Conservation (phyloP, 2,329 filamentous ascomycete species). For the Ophiocordyceps sinensis region DNA sequence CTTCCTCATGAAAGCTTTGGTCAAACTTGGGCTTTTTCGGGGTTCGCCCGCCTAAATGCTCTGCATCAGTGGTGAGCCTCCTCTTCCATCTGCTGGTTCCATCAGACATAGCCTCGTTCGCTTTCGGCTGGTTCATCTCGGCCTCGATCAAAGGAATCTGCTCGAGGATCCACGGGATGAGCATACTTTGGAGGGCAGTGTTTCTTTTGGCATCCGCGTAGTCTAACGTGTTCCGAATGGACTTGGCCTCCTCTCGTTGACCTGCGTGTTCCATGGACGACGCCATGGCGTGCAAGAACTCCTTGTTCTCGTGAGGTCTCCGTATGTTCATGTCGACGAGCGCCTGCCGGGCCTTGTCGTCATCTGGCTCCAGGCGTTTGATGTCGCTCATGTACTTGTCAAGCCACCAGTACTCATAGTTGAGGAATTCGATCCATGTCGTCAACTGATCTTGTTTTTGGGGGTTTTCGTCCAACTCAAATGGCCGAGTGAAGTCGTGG, state of each 20-base stretch:
- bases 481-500: constrained; percentile 14
- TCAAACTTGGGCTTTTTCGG: no score
- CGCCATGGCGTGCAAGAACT: constrained; percentile 5
- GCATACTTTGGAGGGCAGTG: constrained; percentile 6
- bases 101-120: background rate
- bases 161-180: constrained; percentile 12
- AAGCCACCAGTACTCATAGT: constrained; percentile 13
- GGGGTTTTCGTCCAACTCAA: constrained; percentile 15
- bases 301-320: constrained; percentile 6
- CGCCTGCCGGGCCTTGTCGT: constrained; percentile 16
- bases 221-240: constrained; percentile 2
- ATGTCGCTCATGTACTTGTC: constrained; percentile 7
- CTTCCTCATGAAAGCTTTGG: no score
- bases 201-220: constrained; percentile 4
- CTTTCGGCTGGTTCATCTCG: constrained; percentile 3
- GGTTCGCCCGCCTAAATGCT: no score
- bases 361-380: constrained; percentile 8
- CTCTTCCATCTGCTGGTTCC: background rate
- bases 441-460: constrained; percentile 15
- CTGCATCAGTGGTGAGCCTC: background rate
- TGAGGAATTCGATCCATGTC: constrained; percentile 22
- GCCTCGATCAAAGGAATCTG: constrained; percentile 12
- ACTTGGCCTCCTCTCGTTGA: constrained; percentile 1
- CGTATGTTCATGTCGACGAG: constrained; percentile 14
- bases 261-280: no score